Conservation (phyloP, 306 rosid species). For the Prunus salicina region DNA sequence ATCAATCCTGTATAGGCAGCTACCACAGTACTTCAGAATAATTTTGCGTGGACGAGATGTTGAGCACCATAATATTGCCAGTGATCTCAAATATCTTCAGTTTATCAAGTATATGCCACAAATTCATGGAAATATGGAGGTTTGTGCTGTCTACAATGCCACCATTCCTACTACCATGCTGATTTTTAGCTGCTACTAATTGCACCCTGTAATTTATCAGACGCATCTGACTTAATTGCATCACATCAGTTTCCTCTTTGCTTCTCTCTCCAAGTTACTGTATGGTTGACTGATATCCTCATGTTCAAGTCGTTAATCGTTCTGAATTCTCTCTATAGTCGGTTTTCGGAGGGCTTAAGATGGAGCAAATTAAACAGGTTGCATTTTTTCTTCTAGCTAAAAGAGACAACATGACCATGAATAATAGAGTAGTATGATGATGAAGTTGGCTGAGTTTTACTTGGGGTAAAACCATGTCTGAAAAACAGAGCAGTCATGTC, state of each 20-base stretch:
- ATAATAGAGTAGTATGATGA: neutral
- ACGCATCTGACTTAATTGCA: neutral
- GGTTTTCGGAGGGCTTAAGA: neutral
- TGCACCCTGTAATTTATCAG: neutral
- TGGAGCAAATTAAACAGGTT: neutral
- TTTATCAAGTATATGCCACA: conserved; percentile 62
- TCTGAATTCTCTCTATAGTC: neutral
- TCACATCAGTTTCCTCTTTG: neutral
- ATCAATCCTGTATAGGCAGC: conserved; percentile 80
- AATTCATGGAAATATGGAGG: conserved; percentile 51
- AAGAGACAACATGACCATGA: neutral
- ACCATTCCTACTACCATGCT: neutral
- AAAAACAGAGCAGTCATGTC: neutral
- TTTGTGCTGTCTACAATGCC: conserved; percentile 15
- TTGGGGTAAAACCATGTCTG: neutral
- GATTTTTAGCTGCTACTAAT: conserved; percentile 7
- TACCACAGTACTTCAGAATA: conserved; percentile 54
- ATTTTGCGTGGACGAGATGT: conserved; percentile 72
- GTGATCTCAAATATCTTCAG: conserved; percentile 60
- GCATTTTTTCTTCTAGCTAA: neutral
- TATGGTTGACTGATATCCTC: neutral
- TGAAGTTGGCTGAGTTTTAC: neutral
- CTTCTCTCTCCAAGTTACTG: neutral
- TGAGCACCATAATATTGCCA: conserved; percentile 62
- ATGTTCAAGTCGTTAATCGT: neutral